These are phyloP conservation scores for Toxoplasma gondii DNA, from an alignment of 169 alveolate genomes.

Conservation along the genomic window DNA sequence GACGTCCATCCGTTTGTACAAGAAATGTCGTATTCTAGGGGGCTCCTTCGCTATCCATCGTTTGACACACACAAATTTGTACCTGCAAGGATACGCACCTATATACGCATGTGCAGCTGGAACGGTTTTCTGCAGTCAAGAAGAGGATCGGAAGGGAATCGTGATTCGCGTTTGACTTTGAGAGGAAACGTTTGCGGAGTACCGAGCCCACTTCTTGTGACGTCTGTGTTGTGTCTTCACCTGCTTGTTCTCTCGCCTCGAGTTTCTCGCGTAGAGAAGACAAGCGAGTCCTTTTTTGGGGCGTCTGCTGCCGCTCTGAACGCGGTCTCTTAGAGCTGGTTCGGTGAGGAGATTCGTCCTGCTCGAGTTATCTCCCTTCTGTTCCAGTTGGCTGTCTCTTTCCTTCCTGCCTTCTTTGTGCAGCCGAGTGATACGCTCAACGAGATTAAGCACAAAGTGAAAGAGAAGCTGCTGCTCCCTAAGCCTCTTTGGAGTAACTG, in stretches of 20 bases:
- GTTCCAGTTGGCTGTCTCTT: neutral
- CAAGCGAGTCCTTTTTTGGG: no score
- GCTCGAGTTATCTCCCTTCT: neutral
- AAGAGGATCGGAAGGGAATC: no score
- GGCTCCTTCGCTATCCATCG: neutral
- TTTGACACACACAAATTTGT: neutral
- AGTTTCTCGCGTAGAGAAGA: no score
- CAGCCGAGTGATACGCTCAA: constrained; percentile 53
- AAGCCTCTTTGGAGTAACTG: constrained; percentile 46
- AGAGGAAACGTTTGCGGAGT: no score
- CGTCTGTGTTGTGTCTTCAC: no score
- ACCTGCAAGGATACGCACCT: neutral
- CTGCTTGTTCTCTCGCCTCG: no score
- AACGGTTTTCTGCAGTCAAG: no score
- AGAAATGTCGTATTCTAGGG: neutral
- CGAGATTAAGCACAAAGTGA: constrained; percentile 36
- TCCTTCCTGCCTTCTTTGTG: neutral
- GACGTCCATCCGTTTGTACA: neutral
- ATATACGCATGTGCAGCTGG: neutral
- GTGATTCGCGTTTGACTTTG: no score
- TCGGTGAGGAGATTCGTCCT: no score
- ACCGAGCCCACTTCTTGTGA: no score
- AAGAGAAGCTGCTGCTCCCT: constrained; percentile 38
- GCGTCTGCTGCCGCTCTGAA: no score
- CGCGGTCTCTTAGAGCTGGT: no score